Evolutionary conservation across 1,139 yeast species (phyloP).

Genomic region (Debaryomyces sp.): DNA sequence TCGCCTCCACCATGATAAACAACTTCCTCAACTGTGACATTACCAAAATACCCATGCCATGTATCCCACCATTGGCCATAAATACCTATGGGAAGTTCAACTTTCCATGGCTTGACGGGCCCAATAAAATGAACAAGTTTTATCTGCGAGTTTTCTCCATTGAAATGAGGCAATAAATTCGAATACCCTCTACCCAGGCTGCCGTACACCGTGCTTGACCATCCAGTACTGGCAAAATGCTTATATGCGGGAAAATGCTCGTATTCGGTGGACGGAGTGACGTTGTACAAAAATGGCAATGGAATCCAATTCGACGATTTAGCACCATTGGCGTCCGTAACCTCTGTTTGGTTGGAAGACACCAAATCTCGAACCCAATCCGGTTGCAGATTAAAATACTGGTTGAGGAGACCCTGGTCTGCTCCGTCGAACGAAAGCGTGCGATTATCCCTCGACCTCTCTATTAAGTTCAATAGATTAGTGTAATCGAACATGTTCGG

Average conservation of each 20-base stretch:
- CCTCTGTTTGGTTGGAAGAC: conserved; percentile 8
- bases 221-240: conserved; percentile 44
- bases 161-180: conserved; percentile 28
- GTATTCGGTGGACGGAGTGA: conserved; percentile 81
- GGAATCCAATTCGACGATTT: conserved; percentile 57
- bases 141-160: conserved; percentile 34
- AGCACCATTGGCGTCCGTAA: conserved; percentile 8
- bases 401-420: conserved; percentile 90
- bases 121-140: conserved; percentile 84
- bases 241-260: conserved; percentile 81
- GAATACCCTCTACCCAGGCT: conserved; percentile 25
- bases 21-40: conserved; percentile 17
- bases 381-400: conserved; percentile 61
- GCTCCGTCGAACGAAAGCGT: conserved; percentile 84
- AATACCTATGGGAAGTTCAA: conserved; percentile 20
- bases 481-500: conserved; percentile 56
- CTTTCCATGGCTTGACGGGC: conserved; percentile 76
- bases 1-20: background rate
- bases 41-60: conserved; percentile 39
- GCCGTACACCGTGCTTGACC: conserved; percentile 16
- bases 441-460: conserved; percentile 18
- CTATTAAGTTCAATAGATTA: conserved; percentile 43
- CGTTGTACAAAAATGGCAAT: conserved; percentile 82
- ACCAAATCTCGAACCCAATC: conserved; percentile 40
- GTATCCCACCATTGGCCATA: conserved; percentile 48